phyloP scores from a whole-genome alignment of 2,329 filamentous ascomycete species.

The Lecanicillium sp. region DNA sequence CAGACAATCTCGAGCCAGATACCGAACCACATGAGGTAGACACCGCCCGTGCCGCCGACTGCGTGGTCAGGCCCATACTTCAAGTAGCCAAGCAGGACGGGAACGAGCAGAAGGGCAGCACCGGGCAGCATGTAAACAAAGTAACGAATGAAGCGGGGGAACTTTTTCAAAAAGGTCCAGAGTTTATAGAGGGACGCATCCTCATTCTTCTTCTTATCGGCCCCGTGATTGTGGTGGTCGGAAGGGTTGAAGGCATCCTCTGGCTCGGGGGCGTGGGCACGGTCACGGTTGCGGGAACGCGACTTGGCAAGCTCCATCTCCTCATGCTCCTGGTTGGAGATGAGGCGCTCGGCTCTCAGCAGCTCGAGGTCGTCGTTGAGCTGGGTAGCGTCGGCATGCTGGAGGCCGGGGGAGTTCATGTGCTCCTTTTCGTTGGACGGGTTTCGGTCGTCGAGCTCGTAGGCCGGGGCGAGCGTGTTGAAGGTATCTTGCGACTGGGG shows the following conservation, averaged over 20 bases:
- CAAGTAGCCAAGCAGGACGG: constrained; percentile 32
- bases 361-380: constrained; percentile 43
- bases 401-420: constrained; percentile 15
- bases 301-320: constrained; percentile 13
- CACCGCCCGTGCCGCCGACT: constrained; percentile 61
- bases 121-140: constrained; percentile 40
- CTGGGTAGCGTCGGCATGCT: constrained; percentile 27
- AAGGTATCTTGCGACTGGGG: constrained; percentile 22
- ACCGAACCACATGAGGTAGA: constrained; percentile 80
- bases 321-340: constrained; percentile 35
- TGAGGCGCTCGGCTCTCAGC: constrained; percentile 36
- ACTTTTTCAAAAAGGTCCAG: constrained; percentile 38
- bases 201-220: constrained; percentile 21
- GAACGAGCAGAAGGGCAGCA: constrained; percentile 35
- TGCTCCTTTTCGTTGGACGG: constrained; percentile 6
- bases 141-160: constrained; percentile 42
- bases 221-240: constrained; percentile 12
- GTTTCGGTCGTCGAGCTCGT: constrained; percentile 13
- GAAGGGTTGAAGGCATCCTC: constrained; percentile 40
- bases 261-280: constrained; percentile 26
- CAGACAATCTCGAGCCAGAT: constrained; percentile 94
- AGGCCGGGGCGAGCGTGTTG: constrained; percentile 17
- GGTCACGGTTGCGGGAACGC: constrained; percentile 21
- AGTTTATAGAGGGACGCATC: constrained; percentile 30
- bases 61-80: constrained; percentile 33